These are phyloP conservation scores for Boletus sp. DNA, from an alignment of 1,284 basidiomycete species.

Conservation along the genomic window DNA sequence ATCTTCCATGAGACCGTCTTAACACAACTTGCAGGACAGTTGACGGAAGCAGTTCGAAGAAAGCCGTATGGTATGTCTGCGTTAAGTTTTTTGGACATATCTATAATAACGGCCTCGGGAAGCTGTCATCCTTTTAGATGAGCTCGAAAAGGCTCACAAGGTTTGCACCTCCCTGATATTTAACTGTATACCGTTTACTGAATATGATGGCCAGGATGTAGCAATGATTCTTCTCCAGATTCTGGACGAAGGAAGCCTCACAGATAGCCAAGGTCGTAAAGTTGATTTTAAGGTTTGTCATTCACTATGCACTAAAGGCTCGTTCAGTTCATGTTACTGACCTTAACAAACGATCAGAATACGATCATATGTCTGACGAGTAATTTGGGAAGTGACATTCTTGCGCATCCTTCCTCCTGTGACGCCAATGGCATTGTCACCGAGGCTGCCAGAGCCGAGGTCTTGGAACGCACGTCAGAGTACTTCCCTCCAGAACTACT, in stretches of 20 bases:
- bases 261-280: slow-evolving; percentile 80
- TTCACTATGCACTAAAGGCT: not conserved
- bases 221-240: slow-evolving; percentile 92
- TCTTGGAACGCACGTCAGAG: slow-evolving; percentile 75
- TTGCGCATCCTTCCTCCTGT: slow-evolving; percentile 71
- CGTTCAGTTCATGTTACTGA: slow-evolving; percentile 7
- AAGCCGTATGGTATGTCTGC: slow-evolving; percentile 72
- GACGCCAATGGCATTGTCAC: slow-evolving; percentile 71
- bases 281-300: slow-evolving; percentile 74
- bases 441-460: slow-evolving; percentile 61
- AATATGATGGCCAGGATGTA: slow-evolving; percentile 60
- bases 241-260: slow-evolving; percentile 89
- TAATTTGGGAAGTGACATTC: slow-evolving; percentile 68
- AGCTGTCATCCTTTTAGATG: slow-evolving; percentile 84
- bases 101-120: slow-evolving; percentile 1
- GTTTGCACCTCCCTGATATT: slow-evolving; percentile 34
- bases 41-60: slow-evolving; percentile 86
- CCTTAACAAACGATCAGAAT: slow-evolving; percentile 28
- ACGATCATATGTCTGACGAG: slow-evolving; percentile 47
- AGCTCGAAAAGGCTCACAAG: slow-evolving; percentile 92
- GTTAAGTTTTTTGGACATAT: not conserved
- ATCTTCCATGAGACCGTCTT: not conserved
- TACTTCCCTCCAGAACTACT: slow-evolving; percentile 92
- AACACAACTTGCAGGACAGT: slow-evolving; percentile 54
- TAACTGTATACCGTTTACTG: not conserved